Conservation (phyloP, 768 basidiomycete species). For the Kwoniella mangroviensis region DNA sequence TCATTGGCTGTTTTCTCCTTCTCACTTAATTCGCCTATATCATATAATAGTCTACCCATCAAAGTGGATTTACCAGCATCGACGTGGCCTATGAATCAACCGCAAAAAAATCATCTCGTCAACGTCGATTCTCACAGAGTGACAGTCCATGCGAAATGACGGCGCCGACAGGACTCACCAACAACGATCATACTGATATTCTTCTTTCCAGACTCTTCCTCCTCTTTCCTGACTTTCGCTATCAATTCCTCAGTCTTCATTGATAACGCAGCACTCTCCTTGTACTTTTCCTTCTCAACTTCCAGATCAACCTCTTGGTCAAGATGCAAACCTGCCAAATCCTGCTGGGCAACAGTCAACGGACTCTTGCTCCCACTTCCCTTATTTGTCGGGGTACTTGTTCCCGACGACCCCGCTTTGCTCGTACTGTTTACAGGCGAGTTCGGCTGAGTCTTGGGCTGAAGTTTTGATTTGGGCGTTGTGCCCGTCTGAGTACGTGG, state of each 20-base stretch:
- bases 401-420: slow-evolving; percentile 32
- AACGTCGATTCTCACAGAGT: not conserved
- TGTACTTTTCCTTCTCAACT: slow-evolving; percentile 46
- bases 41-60: slow-evolving; percentile 93
- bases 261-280: slow-evolving; percentile 65
- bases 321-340: slow-evolving; percentile 76
- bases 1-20: slow-evolving; percentile 83
- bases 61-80: slow-evolving; percentile 98
- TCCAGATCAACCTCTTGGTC: slow-evolving; percentile 60
- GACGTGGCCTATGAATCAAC: slow-evolving; percentile 74
- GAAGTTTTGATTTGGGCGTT: slow-evolving; percentile 20
- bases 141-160: not conserved
- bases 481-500: slow-evolving; percentile 22
- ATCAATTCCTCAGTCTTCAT: slow-evolving; percentile 80
- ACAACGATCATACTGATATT: slow-evolving; percentile 87
- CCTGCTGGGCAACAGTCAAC: slow-evolving; percentile 66
- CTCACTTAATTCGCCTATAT: slow-evolving; percentile 84
- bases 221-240: slow-evolving; percentile 71
- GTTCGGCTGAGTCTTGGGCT: slow-evolving; percentile 34
- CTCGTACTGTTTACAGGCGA: slow-evolving; percentile 32
- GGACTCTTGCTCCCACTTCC: slow-evolving; percentile 26
- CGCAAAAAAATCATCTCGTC: not conserved
- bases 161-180: slow-evolving; percentile 62
- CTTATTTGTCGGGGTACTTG: slow-evolving; percentile 25
- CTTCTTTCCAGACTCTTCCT: slow-evolving; percentile 65